Evolutionary conservation across 306 rosid genomes (phyloP).

Genomic region (Benincasa hispida): DNA sequence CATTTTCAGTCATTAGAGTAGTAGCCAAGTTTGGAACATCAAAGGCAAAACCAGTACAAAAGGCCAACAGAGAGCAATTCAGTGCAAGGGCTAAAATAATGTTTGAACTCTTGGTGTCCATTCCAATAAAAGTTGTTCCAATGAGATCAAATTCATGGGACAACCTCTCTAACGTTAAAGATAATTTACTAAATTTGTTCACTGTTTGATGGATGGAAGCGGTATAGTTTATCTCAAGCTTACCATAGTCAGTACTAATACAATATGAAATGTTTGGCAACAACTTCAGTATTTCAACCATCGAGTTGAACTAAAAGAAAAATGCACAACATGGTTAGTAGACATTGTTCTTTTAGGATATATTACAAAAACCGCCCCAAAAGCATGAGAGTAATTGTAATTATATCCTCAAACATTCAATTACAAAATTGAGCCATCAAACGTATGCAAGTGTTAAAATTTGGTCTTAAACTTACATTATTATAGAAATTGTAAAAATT

Average conservation of each 20-base stretch:
- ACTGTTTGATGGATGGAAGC: constrained; percentile 10
- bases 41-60: constrained; percentile 30
- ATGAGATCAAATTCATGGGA: constrained; percentile 40
- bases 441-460: no score
- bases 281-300: constrained; percentile 16
- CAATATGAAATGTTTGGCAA: constrained; percentile 15
- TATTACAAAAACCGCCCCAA: no score
- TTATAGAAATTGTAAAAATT: no score
- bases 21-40: constrained; percentile 18
- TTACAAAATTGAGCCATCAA: no score
- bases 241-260: not conserved
- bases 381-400: no score
- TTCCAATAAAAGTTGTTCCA: constrained; percentile 33
- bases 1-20: not conserved
- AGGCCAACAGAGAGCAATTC: constrained; percentile 47
- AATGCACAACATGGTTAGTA: no score
- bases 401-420: no score
- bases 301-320: no score
- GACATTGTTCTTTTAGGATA: no score
- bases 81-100: constrained; percentile 34
- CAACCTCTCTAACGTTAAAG: constrained; percentile 24
- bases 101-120: constrained; percentile 31
- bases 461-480: no score
- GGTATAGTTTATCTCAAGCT: constrained; percentile 9
- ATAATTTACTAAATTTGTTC: constrained; percentile 21